Conservation (phyloP, 108 stramenopile species). For the Nitzschia inconspicua region DNA sequence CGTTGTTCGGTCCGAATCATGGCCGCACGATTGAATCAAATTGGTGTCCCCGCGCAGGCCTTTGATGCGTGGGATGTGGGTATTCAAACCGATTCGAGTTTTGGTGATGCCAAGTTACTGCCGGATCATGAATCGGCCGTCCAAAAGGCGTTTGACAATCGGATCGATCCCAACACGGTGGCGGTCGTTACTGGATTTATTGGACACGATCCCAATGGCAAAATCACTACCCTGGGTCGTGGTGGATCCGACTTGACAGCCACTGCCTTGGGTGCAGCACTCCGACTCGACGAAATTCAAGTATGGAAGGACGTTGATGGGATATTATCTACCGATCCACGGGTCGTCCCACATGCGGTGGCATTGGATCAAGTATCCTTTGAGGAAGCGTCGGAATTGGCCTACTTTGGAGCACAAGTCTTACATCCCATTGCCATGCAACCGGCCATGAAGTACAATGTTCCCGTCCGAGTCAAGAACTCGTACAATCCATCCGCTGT, state of each 20-base stretch:
- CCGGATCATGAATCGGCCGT: constrained; percentile 55
- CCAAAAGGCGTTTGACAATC: constrained; percentile 48
- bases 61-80: constrained; percentile 96
- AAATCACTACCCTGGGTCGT: constrained; percentile 93
- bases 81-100: constrained; percentile 81
- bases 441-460: constrained; percentile 77
- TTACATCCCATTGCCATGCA: constrained; percentile 94
- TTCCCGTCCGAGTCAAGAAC: constrained; percentile 97
- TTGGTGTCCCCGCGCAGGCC: constrained; percentile 91
- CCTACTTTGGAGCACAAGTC: constrained; percentile 98
- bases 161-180: constrained; percentile 83
- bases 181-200: constrained; percentile 97
- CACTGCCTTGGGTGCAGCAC: constrained; percentile 88
- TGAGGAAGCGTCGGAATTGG: constrained; percentile 96
- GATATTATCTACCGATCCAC: constrained; percentile 93
- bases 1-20: constrained; percentile 89
- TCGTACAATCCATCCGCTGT: constrained; percentile 92
- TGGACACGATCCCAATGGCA: constrained; percentile 80
- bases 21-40: constrained; percentile 90
- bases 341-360: constrained; percentile 79
- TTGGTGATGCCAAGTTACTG: constrained; percentile 89
- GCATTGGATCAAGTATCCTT: constrained; percentile 86
- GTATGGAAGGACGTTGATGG: constrained; percentile 99
- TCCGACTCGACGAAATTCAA: constrained; percentile 88
- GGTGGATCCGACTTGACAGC: constrained; percentile 96